Conservation (phyloP, 2,329 filamentous ascomycete genomes). For the Verticillium nonalfalfae region DNA sequence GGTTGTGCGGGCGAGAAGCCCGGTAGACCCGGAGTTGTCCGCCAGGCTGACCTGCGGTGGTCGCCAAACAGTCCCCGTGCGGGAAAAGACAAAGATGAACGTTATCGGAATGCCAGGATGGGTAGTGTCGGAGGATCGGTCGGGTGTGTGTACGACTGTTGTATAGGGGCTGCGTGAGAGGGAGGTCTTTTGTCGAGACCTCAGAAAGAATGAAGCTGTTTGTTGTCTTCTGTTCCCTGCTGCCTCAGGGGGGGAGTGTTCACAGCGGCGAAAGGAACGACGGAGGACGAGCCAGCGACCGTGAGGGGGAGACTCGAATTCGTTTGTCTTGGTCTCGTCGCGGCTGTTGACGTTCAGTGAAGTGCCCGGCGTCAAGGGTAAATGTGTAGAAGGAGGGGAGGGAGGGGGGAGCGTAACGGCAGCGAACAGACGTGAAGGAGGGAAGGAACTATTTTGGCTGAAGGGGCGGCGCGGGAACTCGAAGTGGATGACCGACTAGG, state of each 20-base stretch:
- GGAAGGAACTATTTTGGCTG: not conserved
- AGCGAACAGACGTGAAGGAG: not conserved
- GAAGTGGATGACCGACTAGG: not conserved
- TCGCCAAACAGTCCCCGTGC: slow-evolving; percentile 4
- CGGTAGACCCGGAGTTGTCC: slow-evolving; percentile 31
- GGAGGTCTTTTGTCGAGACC: not conserved
- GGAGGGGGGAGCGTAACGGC: not conserved
- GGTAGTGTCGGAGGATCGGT: not conserved
- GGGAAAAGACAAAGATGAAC: not conserved
- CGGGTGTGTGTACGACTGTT: not conserved
- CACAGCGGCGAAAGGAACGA: not conserved
- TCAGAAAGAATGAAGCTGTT: not conserved
- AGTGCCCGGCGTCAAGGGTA: not conserved
- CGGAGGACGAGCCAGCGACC: not conserved
- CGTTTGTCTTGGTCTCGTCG: not conserved
- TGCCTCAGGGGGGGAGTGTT: not conserved
- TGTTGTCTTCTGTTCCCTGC: not conserved
- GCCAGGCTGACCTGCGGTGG: slow-evolving; percentile 31
- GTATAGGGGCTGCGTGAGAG: not conserved
- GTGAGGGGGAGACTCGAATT: not conserved
- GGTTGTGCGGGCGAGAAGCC: slow-evolving; percentile 17
- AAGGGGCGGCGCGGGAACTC: not conserved
- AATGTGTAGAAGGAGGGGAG: not conserved
- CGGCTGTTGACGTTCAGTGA: not conserved
- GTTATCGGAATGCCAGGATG: not conserved